These are phyloP conservation scores for Trypanosomatidae sp. DNA, from an alignment of 208 protist species.

Conservation along the genomic window DNA sequence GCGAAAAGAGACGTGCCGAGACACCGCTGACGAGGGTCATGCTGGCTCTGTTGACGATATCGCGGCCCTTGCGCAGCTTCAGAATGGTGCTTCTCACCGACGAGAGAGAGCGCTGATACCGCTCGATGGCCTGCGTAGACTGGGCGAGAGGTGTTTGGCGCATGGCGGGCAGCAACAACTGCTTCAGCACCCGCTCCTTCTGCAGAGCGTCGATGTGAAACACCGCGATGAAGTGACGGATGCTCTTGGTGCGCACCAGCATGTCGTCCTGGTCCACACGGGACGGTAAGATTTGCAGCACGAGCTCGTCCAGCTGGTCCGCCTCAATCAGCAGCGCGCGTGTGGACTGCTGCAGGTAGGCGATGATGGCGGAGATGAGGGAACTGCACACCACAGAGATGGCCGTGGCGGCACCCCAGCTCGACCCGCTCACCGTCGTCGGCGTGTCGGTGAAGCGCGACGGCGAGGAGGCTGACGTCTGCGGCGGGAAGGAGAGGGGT, in stretches of 20 bases:
- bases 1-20: conserved; percentile 65
- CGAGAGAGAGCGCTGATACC: conserved; percentile 66
- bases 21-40: conserved; percentile 86
- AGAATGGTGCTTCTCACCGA: no score
- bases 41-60: conserved; percentile 73
- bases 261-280: conserved; percentile 71
- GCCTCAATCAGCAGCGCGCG: conserved; percentile 55
- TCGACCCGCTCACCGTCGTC: no score
- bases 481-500: no score
- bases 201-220: conserved; percentile 63
- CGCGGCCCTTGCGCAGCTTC: conserved; percentile 54
- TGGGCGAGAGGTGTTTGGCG: conserved; percentile 23
- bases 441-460: no score
- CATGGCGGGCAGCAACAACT: conserved; percentile 69
- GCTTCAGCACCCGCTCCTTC: conserved; percentile 78
- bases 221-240: conserved; percentile 49
- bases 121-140: conserved; percentile 28
- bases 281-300: conserved; percentile 76
- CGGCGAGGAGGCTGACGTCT: no score
- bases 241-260: conserved; percentile 47
- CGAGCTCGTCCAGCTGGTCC: conserved; percentile 79
- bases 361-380: conserved; percentile 51
- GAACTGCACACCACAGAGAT: conserved; percentile 58
- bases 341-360: conserved; percentile 46
- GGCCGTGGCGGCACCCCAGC: conserved; percentile 18